A percentile compares a stretch with the other conserved stretches of the same genome.
Evolutionary conservation across 2,329 filamentous ascomycete genomes (phyloP).

Genomic region (Ampelomyces quisqualis): DNA sequence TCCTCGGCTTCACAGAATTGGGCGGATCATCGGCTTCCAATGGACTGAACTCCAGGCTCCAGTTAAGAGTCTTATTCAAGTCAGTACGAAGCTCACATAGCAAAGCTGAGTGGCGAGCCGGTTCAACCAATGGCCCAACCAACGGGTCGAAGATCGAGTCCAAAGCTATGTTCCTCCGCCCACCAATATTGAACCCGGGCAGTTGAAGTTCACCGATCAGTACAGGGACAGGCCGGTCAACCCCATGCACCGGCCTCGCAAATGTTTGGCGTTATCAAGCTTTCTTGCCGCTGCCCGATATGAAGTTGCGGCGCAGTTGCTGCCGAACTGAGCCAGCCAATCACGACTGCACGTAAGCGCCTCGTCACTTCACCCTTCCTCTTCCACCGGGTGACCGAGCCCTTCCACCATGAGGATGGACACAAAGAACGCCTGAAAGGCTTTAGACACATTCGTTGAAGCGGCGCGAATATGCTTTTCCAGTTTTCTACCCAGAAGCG

Average conservation of each 20-base stretch:
- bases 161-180: slow-evolving; percentile 2
- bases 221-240: slow-evolving; percentile 9
- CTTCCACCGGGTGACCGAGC: slow-evolving; percentile 14
- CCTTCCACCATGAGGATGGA: slow-evolving; percentile 20
- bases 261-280: slow-evolving; percentile 10
- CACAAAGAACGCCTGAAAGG: slow-evolving; percentile 14
- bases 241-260: slow-evolving; percentile 6
- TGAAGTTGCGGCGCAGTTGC: slow-evolving; percentile 19
- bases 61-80: no score
- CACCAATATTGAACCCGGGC: slow-evolving; percentile 3
- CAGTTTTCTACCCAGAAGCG: slow-evolving; percentile 13
- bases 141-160: no score
- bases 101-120: slow-evolving; percentile 10
- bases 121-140: slow-evolving; percentile 10
- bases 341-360: slow-evolving; percentile 17
- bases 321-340: slow-evolving; percentile 14
- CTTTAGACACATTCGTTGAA: slow-evolving; percentile 19
- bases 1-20: background rate
- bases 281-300: slow-evolving; percentile 18
- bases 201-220: slow-evolving; percentile 10
- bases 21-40: background rate
- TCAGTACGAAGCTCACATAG: no score
- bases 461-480: slow-evolving; percentile 19
- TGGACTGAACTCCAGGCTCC: no score
- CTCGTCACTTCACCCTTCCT: slow-evolving; percentile 13